Conservation (phyloP, 2,329 filamentous ascomycete genomes). For the Drechslerella dactyloides region DNA sequence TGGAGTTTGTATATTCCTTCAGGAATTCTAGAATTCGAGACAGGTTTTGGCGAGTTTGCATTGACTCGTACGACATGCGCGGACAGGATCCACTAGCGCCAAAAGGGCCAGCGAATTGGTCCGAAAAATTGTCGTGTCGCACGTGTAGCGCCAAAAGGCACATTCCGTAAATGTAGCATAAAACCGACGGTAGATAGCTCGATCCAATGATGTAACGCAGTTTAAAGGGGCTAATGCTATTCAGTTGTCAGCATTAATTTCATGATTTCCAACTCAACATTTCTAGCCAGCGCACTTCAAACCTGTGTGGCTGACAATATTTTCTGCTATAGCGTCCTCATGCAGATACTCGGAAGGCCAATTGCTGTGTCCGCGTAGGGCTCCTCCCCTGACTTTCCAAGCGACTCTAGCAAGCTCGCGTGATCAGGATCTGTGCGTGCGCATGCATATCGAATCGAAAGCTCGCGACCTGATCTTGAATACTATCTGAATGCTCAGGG, state of each 20-base stretch:
- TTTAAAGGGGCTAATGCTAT: constrained; percentile 11
- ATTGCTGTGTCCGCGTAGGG: not conserved
- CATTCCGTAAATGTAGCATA: constrained; percentile 42
- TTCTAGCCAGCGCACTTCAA: not conserved
- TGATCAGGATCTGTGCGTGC: not conserved
- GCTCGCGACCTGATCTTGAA: constrained; percentile 20
- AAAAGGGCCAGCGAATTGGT: constrained; percentile 29
- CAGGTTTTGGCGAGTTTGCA: constrained; percentile 43
- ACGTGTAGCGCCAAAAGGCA: constrained; percentile 21
- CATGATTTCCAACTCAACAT: not conserved
- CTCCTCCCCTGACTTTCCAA: not conserved
- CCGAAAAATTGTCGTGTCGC: constrained; percentile 51
- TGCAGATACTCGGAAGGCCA: not conserved
- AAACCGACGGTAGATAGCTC: constrained; percentile 28
- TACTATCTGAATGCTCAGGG: constrained; percentile 1
- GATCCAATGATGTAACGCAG: constrained; percentile 32
- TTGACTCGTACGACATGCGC: constrained; percentile 13
- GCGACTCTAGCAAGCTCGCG: not conserved
- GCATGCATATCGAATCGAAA: not conserved
- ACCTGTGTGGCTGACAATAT: not conserved
- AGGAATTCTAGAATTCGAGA: not conserved
- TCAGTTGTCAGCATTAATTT: not conserved
- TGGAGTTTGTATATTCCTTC: not conserved
- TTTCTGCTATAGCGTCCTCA: not conserved
- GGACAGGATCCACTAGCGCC: constrained; percentile 12